A percentile compares a stretch with the other conserved stretches of the same genome.
phyloP scores from a whole-genome alignment of 2,329 filamentous ascomycete species.

The Albifimbria verrucaria region DNA sequence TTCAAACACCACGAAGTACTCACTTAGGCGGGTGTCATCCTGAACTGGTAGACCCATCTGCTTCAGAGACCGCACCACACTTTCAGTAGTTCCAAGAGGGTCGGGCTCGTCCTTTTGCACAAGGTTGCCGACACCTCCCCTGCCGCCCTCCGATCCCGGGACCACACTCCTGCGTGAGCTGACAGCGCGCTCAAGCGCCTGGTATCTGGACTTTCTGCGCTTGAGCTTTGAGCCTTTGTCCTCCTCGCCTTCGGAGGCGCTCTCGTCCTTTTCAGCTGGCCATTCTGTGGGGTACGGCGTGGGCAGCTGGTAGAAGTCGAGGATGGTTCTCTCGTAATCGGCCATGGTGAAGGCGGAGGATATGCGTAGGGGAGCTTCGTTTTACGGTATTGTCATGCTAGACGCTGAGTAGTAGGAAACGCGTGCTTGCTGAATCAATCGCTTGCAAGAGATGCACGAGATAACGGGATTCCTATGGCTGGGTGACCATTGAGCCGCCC shows the following conservation, averaged over 20 bases:
- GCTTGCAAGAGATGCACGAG: no score
- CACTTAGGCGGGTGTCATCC: constrained; percentile 75
- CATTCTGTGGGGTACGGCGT: constrained; percentile 78
- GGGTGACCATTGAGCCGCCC: no score
- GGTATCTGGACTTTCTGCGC: constrained; percentile 74
- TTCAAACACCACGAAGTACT: constrained; percentile 25
- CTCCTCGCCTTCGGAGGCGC: constrained; percentile 61
- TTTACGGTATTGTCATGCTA: not conserved
- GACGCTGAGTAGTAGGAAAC: not conserved
- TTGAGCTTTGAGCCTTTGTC: constrained; percentile 45
- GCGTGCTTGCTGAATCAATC: no score
- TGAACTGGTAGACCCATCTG: constrained; percentile 76
- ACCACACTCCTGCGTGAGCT: constrained; percentile 65
- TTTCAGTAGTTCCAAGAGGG: constrained; percentile 82
- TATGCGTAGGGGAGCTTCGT: not conserved
- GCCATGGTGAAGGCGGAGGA: constrained; percentile 42
- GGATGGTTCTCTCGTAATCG: constrained; percentile 72
- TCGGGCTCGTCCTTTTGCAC: constrained; percentile 92
- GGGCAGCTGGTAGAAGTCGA: constrained; percentile 86
- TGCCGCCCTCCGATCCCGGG: constrained; percentile 63
- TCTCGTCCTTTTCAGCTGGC: constrained; percentile 75
- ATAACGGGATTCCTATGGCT: no score
- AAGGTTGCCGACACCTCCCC: constrained; percentile 67
- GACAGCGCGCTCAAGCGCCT: constrained; percentile 74
- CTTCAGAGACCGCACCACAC: constrained; percentile 77